These are phyloP conservation scores for Alopecurus myosuroides DNA, from an alignment of 176 grass and related monocot species.

Conservation along the genomic window DNA sequence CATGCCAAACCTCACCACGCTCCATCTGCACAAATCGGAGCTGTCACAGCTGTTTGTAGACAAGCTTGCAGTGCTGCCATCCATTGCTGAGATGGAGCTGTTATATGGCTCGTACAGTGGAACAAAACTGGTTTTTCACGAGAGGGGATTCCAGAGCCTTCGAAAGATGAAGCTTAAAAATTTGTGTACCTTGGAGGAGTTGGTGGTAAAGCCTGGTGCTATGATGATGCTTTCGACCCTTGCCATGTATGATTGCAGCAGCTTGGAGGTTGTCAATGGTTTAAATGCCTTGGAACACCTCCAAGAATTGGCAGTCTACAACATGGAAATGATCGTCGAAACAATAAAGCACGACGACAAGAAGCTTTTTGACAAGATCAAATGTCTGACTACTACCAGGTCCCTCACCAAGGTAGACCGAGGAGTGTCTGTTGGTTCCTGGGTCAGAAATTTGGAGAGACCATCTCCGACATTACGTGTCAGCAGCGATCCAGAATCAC, in stretches of 20 bases:
- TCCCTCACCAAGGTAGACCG: background rate
- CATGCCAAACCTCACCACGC: constrained; percentile 30
- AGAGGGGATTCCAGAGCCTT: constrained; percentile 39
- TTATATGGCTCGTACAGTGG: constrained; percentile 31
- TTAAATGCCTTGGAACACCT: constrained; percentile 27
- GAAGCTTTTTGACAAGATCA: constrained; percentile 35
- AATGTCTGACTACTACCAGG: constrained; percentile 14
- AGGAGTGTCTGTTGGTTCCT: background rate
- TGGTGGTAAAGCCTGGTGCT: constrained; percentile 28
- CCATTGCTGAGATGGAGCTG: constrained; percentile 38
- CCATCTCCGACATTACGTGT: background rate
- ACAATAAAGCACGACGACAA: background rate
- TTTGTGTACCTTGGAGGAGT: constrained; percentile 36
- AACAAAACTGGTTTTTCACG: constrained; percentile 25
- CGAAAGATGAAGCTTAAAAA: constrained; percentile 42
- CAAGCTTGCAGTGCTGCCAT: constrained; percentile 30
- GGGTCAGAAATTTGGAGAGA: background rate
- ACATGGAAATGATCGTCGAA: constrained; percentile 12
- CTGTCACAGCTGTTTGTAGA: constrained; percentile 27
- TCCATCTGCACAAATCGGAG: constrained; percentile 26
- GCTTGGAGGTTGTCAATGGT: constrained; percentile 23
- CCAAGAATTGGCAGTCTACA: constrained; percentile 41
- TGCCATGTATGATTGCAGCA: constrained; percentile 40
- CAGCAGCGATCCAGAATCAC: background rate
- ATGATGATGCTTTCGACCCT: constrained; percentile 43